phyloP scores from a whole-genome alignment of 148 eudicot genomes.

The Oxyria digyna region DNA sequence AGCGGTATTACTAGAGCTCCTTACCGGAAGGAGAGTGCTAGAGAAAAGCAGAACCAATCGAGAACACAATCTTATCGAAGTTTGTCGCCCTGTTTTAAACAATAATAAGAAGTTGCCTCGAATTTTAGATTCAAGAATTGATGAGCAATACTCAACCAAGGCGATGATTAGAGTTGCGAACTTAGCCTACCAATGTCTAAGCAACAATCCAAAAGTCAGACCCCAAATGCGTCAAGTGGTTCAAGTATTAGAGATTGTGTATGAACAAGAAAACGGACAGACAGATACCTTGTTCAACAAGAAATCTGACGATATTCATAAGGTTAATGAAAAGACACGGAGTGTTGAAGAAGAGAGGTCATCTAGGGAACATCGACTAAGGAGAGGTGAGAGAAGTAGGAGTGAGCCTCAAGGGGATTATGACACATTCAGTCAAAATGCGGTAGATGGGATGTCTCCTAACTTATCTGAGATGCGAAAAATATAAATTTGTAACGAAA shows the following conservation, averaged over 20 bases:
- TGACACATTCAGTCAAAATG: neutral
- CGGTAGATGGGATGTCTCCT: neutral
- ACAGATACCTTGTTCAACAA: constrained; percentile 7
- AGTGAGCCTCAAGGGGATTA: neutral
- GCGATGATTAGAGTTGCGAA: constrained; percentile 59
- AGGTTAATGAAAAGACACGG: neutral
- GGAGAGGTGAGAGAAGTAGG: neutral
- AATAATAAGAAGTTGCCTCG: constrained; percentile 53
- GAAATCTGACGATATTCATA: neutral
- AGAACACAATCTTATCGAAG: constrained; percentile 70
- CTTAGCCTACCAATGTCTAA: constrained; percentile 68
- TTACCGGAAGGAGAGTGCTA: constrained; percentile 66
- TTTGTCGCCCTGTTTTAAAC: constrained; percentile 69
- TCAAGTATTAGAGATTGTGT: constrained; percentile 49
- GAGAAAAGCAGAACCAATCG: constrained; percentile 69
- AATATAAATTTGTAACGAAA: neutral
- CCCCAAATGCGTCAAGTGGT: constrained; percentile 72
- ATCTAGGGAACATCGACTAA: neutral
- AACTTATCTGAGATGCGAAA: neutral
- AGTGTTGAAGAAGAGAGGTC: neutral
- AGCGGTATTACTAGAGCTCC: constrained; percentile 77
- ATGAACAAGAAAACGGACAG: constrained; percentile 27
- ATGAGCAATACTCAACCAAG: constrained; percentile 55
- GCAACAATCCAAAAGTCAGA: constrained; percentile 75
- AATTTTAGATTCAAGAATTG: constrained; percentile 61